Percentiles rank a stretch among this genome's conserved stretches.
Conservation (phyloP, 129 eudicot species). For the Mikania micrantha region DNA sequence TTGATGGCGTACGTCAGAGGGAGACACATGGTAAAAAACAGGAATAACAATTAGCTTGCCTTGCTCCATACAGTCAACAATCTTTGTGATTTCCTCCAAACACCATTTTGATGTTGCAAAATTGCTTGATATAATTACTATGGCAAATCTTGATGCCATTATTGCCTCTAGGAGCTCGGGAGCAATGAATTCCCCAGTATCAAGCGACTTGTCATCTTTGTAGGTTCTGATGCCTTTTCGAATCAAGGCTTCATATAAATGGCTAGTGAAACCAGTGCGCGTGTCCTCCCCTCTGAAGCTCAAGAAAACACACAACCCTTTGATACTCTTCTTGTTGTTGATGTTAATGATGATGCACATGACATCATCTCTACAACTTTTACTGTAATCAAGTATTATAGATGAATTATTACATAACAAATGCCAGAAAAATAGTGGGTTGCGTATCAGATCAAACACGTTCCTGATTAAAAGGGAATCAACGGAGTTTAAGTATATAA, state of each 20-base stretch:
- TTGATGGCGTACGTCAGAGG: too few species aligned
- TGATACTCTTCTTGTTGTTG: background rate
- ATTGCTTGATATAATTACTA: background rate
- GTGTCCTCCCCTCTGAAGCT: conserved; percentile 13
- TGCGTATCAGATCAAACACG: too few species aligned
- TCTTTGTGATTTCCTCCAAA: too few species aligned
- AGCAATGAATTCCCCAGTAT: background rate
- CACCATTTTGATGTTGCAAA: too few species aligned
- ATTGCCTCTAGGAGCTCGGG: background rate
- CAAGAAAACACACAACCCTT: conserved; percentile 4
- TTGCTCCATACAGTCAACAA: too few species aligned
- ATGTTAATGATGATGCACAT: background rate
- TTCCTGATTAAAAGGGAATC: background rate
- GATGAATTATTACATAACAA: background rate
- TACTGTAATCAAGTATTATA: background rate
- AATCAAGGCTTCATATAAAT: background rate
- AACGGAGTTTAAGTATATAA: too few species aligned
- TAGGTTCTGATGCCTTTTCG: background rate
- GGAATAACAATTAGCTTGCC: too few species aligned
- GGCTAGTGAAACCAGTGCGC: too few species aligned
- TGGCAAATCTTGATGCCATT: background rate
- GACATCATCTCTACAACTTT: background rate
- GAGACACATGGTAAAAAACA: too few species aligned
- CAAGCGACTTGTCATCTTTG: conserved; percentile 11
- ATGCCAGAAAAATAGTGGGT: too few species aligned